phyloP scores from a whole-genome alignment of 2,329 filamentous ascomycete species.

The Hypocrella siamensis region DNA sequence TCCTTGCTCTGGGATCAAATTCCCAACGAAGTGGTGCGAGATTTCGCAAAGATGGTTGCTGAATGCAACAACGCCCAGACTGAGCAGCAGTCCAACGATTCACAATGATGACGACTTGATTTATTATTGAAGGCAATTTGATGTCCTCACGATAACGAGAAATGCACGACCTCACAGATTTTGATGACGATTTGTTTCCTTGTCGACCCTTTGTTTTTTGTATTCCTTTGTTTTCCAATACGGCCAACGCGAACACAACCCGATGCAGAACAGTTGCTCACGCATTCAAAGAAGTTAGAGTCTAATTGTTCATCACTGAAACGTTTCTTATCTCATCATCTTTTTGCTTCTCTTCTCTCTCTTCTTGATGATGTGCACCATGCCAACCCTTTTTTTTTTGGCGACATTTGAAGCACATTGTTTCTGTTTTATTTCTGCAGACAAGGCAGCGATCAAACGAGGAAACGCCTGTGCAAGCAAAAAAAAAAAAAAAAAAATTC shows the following conservation, averaged over 20 bases:
- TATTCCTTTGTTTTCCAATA: not conserved
- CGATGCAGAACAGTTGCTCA: not conserved
- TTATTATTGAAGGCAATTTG: too few relatives aligned
- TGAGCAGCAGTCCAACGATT: constrained; percentile 26
- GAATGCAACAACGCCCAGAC: constrained; percentile 44
- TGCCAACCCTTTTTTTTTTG: too few relatives aligned
- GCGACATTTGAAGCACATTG: too few relatives aligned
- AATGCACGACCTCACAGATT: constrained; percentile 2
- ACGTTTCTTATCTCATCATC: too few relatives aligned
- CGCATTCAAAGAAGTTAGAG: too few relatives aligned
- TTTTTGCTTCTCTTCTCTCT: too few relatives aligned
- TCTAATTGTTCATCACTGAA: too few relatives aligned
- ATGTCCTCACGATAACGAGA: constrained; percentile 21
- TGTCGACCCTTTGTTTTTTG: not conserved
- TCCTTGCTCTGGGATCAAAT: constrained; percentile 92
- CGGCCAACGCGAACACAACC: not conserved
- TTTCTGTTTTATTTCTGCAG: too few relatives aligned
- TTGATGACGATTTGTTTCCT: constrained; percentile 12
- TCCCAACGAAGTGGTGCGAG: constrained; percentile 76
- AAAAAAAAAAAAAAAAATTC: too few relatives aligned
- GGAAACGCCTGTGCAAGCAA: too few relatives aligned
- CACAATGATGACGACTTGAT: constrained; percentile 21
- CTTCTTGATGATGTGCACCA: too few relatives aligned
- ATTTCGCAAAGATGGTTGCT: constrained; percentile 83
- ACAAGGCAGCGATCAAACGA: too few relatives aligned